Evolutionary conservation across 257 asterid species (phyloP).

Genomic region (Solanum bulbocastanum): DNA sequence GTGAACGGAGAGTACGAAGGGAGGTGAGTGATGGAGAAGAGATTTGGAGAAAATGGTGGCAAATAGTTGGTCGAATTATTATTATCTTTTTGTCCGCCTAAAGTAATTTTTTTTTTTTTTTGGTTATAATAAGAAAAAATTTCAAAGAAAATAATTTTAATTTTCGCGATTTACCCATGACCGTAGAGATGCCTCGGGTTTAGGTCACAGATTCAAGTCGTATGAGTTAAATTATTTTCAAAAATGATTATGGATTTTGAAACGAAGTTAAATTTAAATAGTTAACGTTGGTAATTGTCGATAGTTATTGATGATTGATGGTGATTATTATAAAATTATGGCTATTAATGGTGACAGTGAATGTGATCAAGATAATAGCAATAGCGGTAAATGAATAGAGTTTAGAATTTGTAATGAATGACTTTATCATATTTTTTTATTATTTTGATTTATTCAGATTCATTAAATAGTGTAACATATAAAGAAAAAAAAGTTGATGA

Average conservation of each 20-base stretch:
- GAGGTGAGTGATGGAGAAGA: slow-evolving; percentile 15
- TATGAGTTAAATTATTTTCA: too few species aligned
- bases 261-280: too few species aligned
- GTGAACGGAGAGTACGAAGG: slow-evolving; percentile 15
- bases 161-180: slow-evolving; percentile 4
- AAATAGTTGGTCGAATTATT: not conserved
- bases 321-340: not conserved
- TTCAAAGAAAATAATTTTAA: not conserved
- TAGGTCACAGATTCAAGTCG: not conserved
- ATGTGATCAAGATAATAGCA: not conserved
- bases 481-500: not conserved
- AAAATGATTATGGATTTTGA: too few species aligned
- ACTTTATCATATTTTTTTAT: not conserved
- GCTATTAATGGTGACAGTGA: rapidly evolving
- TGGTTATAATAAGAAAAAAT: not conserved
- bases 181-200: not conserved
- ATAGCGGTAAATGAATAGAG: not conserved
- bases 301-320: not conserved
- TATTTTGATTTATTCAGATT: not conserved
- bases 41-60: slow-evolving; percentile 10
- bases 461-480: not conserved
- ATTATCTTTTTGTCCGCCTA: not conserved
- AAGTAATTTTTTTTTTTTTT: too few species aligned
- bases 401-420: not conserved
- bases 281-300: rapidly evolving